Percentiles rank a stretch among this genome's conserved stretches.
These are phyloP conservation scores for Dryas octopetala DNA, from an alignment of 306 rosid species.

Conservation along the genomic window DNA sequence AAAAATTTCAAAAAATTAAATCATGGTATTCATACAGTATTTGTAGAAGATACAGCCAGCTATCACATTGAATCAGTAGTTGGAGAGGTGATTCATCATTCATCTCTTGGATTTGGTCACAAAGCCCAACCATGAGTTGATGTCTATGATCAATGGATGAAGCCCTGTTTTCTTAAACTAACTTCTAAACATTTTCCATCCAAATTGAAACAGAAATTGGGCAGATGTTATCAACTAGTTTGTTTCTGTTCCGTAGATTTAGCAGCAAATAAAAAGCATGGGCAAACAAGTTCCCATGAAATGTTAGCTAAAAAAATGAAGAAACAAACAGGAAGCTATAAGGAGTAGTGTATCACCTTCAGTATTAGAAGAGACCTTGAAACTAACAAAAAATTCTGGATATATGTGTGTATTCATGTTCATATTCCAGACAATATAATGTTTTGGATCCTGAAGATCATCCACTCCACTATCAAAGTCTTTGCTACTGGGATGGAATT, in stretches of 20 bases:
- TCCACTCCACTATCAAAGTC: conserved; percentile 89
- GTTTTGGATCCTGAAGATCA: conserved; percentile 60
- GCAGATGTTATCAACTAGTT: conserved; percentile 23
- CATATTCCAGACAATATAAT: conserved; percentile 71
- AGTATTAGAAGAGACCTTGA: conserved; percentile 53
- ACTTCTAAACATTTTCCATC: conserved; percentile 31
- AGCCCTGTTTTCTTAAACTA: conserved; percentile 26
- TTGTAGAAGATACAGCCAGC: conserved; percentile 34
- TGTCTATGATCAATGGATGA: conserved; percentile 30
- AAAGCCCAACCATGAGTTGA: too few species aligned
- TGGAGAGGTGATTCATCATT: conserved; percentile 32
- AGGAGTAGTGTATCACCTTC: conserved; percentile 64
- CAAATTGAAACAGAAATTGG: conserved; percentile 19
- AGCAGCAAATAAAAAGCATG: conserved; percentile 7
- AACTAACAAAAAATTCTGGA: conserved; percentile 80
- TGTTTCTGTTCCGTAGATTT: conserved; percentile 11
- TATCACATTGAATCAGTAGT: conserved; percentile 36
- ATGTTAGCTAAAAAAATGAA: conserved; percentile 10
- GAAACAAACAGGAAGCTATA: conserved; percentile 14
- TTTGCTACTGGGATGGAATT: conserved; percentile 65
- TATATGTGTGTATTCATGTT: conserved; percentile 74
- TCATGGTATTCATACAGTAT: conserved; percentile 29
- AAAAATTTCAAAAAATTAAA: conserved; percentile 20
- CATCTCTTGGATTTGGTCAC: conserved; percentile 28
- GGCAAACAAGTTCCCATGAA: conserved; percentile 7